A percentile compares a stretch with the other conserved stretches of the same genome.
These are phyloP conservation scores for Neurospora sublineolata DNA, from an alignment of 495 filamentous ascomycete species.

Conservation along the genomic window DNA sequence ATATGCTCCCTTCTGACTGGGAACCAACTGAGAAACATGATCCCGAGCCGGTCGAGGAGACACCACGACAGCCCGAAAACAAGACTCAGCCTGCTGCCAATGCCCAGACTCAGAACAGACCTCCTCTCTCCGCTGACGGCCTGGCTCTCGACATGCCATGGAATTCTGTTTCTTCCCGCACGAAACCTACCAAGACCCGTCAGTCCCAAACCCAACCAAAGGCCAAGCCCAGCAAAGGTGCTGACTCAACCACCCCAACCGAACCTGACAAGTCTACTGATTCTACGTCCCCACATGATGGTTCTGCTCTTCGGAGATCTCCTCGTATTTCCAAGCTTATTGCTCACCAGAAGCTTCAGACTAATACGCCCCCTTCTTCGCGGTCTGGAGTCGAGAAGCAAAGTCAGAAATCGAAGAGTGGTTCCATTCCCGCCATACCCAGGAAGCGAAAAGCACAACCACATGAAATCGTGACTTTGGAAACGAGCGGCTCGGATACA, in stretches of 20 bases:
- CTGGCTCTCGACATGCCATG: not conserved
- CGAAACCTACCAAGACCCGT: not conserved
- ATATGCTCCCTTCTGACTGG: not conserved
- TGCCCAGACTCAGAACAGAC: not conserved
- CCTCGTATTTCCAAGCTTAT: not conserved
- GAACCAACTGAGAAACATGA: not conserved
- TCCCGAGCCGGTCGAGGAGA: not conserved
- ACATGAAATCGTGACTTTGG: not conserved
- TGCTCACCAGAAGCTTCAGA: not conserved
- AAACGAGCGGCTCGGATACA: not conserved
- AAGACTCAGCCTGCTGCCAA: not conserved
- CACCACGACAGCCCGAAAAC: not conserved
- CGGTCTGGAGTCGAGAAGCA: not conserved
- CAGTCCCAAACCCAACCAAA: not conserved
- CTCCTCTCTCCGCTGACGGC: not conserved
- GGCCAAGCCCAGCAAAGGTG: not conserved
- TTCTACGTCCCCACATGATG: not conserved
- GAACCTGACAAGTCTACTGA: not conserved
- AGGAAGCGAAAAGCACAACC: not conserved
- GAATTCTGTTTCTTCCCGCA: not conserved
- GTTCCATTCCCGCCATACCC: not conserved
- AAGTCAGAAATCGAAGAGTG: not conserved
- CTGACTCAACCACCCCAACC: not conserved
- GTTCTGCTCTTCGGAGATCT: not conserved
- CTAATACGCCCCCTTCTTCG: not conserved